Conservation (phyloP, 495 filamentous ascomycete species). For the Daldinia caldariorum region DNA sequence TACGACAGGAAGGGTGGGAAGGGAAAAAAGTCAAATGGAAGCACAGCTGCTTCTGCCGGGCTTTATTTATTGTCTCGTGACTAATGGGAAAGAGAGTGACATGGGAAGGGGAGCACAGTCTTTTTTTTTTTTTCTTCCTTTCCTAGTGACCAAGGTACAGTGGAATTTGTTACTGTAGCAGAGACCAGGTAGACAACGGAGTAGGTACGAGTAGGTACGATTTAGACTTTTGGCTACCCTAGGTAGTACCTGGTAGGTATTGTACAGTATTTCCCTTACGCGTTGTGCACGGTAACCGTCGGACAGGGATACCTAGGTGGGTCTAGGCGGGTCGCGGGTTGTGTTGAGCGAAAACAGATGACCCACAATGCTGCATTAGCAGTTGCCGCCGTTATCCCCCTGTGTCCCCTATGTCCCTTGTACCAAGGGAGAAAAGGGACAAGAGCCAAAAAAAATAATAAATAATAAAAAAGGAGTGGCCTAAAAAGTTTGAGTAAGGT, state of each 20-base stretch:
- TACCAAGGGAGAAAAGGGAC: conserved; percentile 29
- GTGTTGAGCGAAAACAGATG: conserved; percentile 42
- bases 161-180: conserved; percentile 20
- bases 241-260: conserved; percentile 22
- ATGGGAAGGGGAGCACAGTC: conserved; percentile 47
- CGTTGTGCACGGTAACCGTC: conserved; percentile 22
- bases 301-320: conserved; percentile 37
- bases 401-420: conserved; percentile 22
- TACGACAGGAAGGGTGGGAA: conserved; percentile 43
- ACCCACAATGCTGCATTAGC: conserved; percentile 40
- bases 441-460: neutral
- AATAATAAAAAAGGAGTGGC: conserved; percentile 1
- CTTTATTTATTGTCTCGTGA: conserved; percentile 52
- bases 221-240: conserved; percentile 3
- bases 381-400: conserved; percentile 9
- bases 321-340: conserved; percentile 42
- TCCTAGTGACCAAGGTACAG: conserved; percentile 22
- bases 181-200: conserved; percentile 4
- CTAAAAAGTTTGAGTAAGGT: neutral
- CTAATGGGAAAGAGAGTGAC: conserved; percentile 46
- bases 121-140: too few relatives aligned
- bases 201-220: conserved; percentile 8
- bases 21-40: conserved; percentile 40
- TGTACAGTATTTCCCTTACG: conserved; percentile 25
- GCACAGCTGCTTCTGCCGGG: conserved; percentile 45